phyloP scores from a whole-genome alignment of 345 rosid genomes.

The Eucalyptus pauciflora region DNA sequence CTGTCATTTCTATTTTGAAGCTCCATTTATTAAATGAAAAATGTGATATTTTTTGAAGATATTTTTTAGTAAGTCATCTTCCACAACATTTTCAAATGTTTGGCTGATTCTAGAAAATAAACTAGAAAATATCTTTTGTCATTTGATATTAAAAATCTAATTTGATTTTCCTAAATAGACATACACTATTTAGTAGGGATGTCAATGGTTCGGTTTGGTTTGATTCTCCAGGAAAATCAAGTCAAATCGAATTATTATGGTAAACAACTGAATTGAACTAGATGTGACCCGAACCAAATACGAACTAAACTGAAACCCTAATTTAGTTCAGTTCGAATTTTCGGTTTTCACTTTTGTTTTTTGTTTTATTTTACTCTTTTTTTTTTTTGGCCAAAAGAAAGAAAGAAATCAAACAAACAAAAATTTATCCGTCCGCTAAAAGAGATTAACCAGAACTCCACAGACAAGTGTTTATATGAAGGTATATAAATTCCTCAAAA shows the following conservation, averaged over 20 bases:
- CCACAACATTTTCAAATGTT: neutral
- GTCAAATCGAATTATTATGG: neutral
- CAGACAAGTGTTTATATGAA: neutral
- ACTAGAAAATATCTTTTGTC: neutral
- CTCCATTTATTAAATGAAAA: neutral
- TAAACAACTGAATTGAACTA: rapidly evolving
- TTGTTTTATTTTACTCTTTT: neutral
- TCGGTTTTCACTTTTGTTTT: neutral
- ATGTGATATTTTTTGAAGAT: too few species aligned
- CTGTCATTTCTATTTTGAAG: neutral
- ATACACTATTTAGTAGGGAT: neutral
- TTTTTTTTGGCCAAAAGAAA: neutral
- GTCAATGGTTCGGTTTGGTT: neutral
- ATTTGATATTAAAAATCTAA: neutral
- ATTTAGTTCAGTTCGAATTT: too few species aligned
- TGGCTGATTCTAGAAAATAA: too few species aligned
- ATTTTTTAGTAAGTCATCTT: neutral
- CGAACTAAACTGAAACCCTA: rapidly evolving
- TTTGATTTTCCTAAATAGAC: neutral
- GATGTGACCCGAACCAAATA: too few species aligned
- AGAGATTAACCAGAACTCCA: neutral
- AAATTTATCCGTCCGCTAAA: neutral
- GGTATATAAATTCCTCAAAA: neutral
- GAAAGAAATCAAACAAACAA: neutral
- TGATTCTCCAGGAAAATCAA: neutral